phyloP scores from a whole-genome alignment of 495 filamentous ascomycete genomes.

The Neurospora africana region DNA sequence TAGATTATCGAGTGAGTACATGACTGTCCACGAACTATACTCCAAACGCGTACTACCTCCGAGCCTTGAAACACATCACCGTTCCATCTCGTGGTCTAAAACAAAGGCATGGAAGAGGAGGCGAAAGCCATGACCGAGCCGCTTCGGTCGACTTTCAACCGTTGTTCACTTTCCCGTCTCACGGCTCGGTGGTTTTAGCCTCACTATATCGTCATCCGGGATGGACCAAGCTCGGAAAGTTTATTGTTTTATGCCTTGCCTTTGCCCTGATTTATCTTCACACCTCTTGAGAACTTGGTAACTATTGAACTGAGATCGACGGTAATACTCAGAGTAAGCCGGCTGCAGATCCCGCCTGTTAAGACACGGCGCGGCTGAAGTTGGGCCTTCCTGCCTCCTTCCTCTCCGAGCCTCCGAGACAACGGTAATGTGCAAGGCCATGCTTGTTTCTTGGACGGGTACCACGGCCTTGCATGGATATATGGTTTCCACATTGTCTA shows the following conservation, averaged over 20 bases:
- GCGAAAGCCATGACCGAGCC: not conserved
- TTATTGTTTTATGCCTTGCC: not conserved
- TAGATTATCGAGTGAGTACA: not conserved
- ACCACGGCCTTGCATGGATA: not conserved
- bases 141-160: not conserved
- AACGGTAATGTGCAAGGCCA: not conserved
- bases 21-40: not conserved
- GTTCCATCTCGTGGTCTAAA: not conserved
- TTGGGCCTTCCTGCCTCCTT: not conserved
- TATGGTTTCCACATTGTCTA: not conserved
- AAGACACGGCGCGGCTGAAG: not conserved
- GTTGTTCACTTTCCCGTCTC: not conserved
- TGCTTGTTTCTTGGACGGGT: not conserved
- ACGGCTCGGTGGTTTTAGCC: not conserved
- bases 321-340: not conserved
- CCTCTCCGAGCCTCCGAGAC: not conserved
- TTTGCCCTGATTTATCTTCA: not conserved
- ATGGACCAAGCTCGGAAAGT: not conserved
- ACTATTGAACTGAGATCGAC: not conserved
- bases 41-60: not conserved
- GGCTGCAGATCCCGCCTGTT: not conserved
- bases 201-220: not conserved
- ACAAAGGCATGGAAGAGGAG: not conserved
- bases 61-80: not conserved
- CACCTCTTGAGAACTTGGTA: not conserved